These are phyloP conservation scores for Poronia punctata DNA, from an alignment of 495 filamentous ascomycete species.

Conservation along the genomic window DNA sequence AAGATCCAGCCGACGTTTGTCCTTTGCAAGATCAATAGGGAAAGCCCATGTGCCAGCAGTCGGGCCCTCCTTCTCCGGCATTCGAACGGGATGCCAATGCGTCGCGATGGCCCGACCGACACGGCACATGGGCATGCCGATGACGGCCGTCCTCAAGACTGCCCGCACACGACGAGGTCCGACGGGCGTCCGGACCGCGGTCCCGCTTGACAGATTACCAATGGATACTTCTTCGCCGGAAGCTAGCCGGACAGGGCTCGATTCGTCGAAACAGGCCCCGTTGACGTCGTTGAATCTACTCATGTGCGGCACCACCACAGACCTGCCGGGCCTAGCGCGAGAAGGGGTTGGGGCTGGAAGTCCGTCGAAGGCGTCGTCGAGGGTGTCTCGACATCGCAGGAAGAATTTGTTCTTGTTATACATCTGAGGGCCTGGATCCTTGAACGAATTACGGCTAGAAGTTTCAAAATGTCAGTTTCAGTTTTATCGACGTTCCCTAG, in stretches of 20 bases:
- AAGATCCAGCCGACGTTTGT: slow-evolving; percentile 24
- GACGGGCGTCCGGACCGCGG: slow-evolving; percentile 30
- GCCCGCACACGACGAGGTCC: slow-evolving; percentile 27
- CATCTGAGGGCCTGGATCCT: slow-evolving; percentile 37
- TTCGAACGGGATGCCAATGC: slow-evolving; percentile 36
- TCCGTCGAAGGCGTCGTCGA: slow-evolving; percentile 32
- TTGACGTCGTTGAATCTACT: slow-evolving; percentile 16
- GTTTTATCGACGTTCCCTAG: neutral
- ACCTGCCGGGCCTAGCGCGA: slow-evolving; percentile 2
- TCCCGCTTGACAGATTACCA: slow-evolving; percentile 22
- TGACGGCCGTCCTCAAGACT: slow-evolving; percentile 30
- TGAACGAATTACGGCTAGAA: slow-evolving; percentile 38
- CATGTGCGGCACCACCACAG: slow-evolving; percentile 29
- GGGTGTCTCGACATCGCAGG: slow-evolving; percentile 24
- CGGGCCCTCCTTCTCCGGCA: neutral
- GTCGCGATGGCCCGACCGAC: slow-evolving; percentile 25
- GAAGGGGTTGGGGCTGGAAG: slow-evolving; percentile 33
- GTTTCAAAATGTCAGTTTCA: neutral
- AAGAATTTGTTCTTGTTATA: slow-evolving; percentile 37
- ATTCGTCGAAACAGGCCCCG: slow-evolving; percentile 33
- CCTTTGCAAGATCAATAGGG: slow-evolving; percentile 20
- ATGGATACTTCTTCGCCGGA: slow-evolving; percentile 16
- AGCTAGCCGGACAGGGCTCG: slow-evolving; percentile 25
- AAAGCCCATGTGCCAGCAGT: slow-evolving; percentile 24
- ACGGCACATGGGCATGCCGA: slow-evolving; percentile 14